Evolutionary conservation across 805 yeast genomes (phyloP), one percentile per base, ranked within the genome.

Genomic region (Barnettozyma californica): DNA sequence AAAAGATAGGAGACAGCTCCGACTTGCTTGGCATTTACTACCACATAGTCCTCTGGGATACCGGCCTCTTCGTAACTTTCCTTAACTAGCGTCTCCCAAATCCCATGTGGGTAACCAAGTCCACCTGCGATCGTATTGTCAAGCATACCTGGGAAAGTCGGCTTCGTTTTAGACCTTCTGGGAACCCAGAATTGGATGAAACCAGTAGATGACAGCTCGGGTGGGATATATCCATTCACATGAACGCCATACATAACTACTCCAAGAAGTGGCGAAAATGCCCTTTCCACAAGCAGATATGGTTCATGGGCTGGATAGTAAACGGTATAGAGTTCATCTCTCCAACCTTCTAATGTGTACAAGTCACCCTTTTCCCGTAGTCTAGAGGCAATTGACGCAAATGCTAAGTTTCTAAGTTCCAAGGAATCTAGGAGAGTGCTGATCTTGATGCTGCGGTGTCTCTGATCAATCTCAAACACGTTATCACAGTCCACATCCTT

Each of bases 71-170:
- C 99, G 51, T 71, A 73, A 58, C 95, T 81, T 63, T 94, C 99
- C 62, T 94, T 94, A 18, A 87, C 55, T 3, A 83, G 80, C 0
- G 97, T 92, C 41, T 88, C 96, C 60, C 71, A 68, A 2, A 81
- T 69, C 0, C 90, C 88, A 54, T 78, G 71, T 0, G 96, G 96
- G 63, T 83, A 74, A 0, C 95, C 97, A 4, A 94, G 60, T 0
- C 99, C 99, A 1, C 99, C 99, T 0, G 96, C 99, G 7, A 94
- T 87, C 1, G 95, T 89, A 64, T 91, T 92, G 64, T 94, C 99
- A 35, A 91, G 74, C 86, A 80, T 84, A 0, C 87, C 85, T 0
- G 99, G 98, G 68, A 80, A 92, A 0, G 99, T 94, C 16, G 84
- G 84, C 64, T 94, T 94, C 2, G 81, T 74, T 5, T 70, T 64